These are phyloP conservation scores for Aegle marmelos DNA, from an alignment of 345 rosid genomes.

Conservation along the genomic window DNA sequence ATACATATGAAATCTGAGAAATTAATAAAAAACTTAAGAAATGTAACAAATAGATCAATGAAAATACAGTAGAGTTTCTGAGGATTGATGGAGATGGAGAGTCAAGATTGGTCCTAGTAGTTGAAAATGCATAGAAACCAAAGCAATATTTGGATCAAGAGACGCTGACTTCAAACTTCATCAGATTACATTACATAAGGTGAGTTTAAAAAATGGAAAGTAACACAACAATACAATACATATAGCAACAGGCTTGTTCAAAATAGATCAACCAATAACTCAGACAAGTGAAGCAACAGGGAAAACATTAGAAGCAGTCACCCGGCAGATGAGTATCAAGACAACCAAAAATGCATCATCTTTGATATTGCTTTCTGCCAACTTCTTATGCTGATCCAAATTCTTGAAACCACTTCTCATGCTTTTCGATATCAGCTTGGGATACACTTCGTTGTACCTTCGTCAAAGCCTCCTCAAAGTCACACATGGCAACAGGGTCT, in stretches of 20 bases:
- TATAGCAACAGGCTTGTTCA: not conserved
- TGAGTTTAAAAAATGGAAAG: slow-evolving; percentile 3
- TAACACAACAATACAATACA: slow-evolving; percentile 4
- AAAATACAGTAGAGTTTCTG: too few relatives aligned
- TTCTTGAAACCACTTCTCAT: slow-evolving; percentile 95
- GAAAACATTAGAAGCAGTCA: not conserved
- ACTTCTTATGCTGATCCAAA: slow-evolving; percentile 78
- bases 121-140: not conserved
- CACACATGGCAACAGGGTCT: slow-evolving; percentile 99
- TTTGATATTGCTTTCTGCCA: not conserved
- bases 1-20: too few relatives aligned
- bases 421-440: slow-evolving; percentile 86
- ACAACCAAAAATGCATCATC: not conserved
- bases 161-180: not conserved
- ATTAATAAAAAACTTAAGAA: too few relatives aligned
- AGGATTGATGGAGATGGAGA: too few relatives aligned
- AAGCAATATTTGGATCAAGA: not conserved
- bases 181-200: slow-evolving; percentile 11
- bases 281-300: not conserved
- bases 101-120: not conserved
- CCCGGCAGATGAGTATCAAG: not conserved
- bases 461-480: slow-evolving; percentile 88
- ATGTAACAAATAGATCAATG: too few relatives aligned
- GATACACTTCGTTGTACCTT: slow-evolving; percentile 97
- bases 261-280: slow-evolving; percentile 1